Percentiles rank a stretch among this genome's conserved stretches.
phyloP scores from a whole-genome alignment of 805 yeast genomes.

The Lipomyces sp. region DNA sequence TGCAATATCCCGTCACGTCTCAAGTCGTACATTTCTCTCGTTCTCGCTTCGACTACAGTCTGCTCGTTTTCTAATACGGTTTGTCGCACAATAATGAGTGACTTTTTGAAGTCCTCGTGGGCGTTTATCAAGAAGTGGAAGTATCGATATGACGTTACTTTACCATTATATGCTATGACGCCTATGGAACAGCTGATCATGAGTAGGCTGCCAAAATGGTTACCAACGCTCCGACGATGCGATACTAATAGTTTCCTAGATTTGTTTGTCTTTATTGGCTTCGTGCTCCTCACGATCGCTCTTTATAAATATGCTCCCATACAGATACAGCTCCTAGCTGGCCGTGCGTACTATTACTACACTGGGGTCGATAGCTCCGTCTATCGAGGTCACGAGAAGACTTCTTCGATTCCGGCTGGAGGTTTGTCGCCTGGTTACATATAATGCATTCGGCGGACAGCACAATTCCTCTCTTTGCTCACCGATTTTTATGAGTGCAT shows the following conservation, averaged over 20 bases:
- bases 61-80: neutral
- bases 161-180: slow-evolving; percentile 20
- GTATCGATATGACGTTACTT: slow-evolving; percentile 13
- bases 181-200: slow-evolving; percentile 7
- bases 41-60: neutral
- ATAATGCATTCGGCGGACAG: neutral
- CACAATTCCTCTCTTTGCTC: neutral
- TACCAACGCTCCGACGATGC: neutral
- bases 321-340: neutral
- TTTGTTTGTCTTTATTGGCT: slow-evolving; percentile 4
- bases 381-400: neutral
- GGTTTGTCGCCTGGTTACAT: neutral
- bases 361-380: slow-evolving; percentile 6
- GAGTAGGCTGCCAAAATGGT: slow-evolving; percentile 2
- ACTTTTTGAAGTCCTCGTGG: neutral
- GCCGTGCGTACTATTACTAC: slow-evolving; percentile 13
- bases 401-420: neutral
- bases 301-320: slow-evolving; percentile 2
- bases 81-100: neutral
- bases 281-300: slow-evolving; percentile 9
- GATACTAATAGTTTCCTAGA: slow-evolving; percentile 4
- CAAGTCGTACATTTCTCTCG: neutral
- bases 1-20: neutral
- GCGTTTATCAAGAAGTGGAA: slow-evolving; percentile 9
- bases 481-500: neutral